Conservation (phyloP, 192 early-diverging fungal species). For the Linnemannia hyalina region DNA sequence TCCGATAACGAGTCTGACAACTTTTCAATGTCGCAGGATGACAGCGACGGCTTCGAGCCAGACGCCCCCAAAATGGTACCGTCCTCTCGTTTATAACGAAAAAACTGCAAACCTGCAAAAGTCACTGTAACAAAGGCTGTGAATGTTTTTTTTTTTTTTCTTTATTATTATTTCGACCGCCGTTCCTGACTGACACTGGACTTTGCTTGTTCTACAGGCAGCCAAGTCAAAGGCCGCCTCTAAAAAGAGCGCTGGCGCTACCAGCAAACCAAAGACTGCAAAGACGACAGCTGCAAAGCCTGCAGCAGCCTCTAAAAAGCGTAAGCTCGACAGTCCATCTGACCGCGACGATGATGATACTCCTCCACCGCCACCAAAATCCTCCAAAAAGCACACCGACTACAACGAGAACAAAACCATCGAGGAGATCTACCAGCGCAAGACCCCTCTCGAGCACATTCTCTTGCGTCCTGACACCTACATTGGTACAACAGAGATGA, state of each 20-base stretch:
- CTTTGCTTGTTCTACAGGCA: neutral
- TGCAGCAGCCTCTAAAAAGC: slow-evolving; percentile 35
- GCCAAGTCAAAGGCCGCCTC: slow-evolving; percentile 15
- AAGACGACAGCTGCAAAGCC: slow-evolving; percentile 9
- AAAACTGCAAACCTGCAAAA: neutral
- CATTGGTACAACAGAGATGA: slow-evolving; percentile 91
- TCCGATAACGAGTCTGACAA: slow-evolving; percentile 44
- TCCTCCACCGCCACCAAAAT: slow-evolving; percentile 36
- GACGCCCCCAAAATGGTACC: slow-evolving; percentile 52
- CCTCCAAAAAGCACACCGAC: slow-evolving; percentile 33
- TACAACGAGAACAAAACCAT: slow-evolving; percentile 63
- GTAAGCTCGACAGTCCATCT: slow-evolving; percentile 24
- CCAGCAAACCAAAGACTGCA: slow-evolving; percentile 15
- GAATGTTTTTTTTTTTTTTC: neutral
- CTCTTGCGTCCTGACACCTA: slow-evolving; percentile 96
- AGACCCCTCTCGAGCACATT: slow-evolving; percentile 96
- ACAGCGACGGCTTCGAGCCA: slow-evolving; percentile 48
- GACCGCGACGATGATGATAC: slow-evolving; percentile 10
- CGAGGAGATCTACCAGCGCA: slow-evolving; percentile 96
- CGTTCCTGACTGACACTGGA: neutral
- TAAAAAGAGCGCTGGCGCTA: slow-evolving; percentile 4
- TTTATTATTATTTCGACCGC: neutral
- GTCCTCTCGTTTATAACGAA: neutral
- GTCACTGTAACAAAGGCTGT: neutral
- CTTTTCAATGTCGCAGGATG: slow-evolving; percentile 50